Evolutionary conservation across 106 monocot genomes (phyloP), one percentile per base, ranked within the genome.

Genomic region (Apostasia ramifera): DNA sequence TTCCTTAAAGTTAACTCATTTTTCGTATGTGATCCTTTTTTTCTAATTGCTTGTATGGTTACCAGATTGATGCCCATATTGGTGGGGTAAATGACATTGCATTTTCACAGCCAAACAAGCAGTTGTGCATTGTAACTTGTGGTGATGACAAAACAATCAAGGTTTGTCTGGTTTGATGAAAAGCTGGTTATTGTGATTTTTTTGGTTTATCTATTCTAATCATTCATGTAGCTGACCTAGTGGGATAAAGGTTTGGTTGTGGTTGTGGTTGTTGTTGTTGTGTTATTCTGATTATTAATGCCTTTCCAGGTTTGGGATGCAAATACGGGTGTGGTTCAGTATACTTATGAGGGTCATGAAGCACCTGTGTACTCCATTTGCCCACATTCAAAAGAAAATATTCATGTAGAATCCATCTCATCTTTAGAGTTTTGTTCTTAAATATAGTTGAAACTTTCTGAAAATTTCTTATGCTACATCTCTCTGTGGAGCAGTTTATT

Each of bases 41-140:
- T 5, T n/a, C 8, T 14, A 3, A 1, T 10, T 65, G 14, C 0
- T 26, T 26, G 8, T 15, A 38, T 69, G 50, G 10, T 53, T 51
- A 38, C 41, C 70, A 93, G 92, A 89, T 93, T 75, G 88, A 88
- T 74, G 92, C 92, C 73, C 92, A 93, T 81, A 75, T 72, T 79
- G 92, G 92, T 53, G 86, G 83, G 49, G 85, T 93, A 42, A 93
- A 93, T 73, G 92, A 93, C 70, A 69, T 93, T 66, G 86, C 88
- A 7, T 93, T 93, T 66, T 85, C 88, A 51, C 85, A 69, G 59
- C 79, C 88, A 46, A 72, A 79, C 60, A 71, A 72, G 57, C 73
- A 74, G 43, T 12, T 77, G 13, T 81, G 68, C 68, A 69, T 93
- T 40, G 74, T 93, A 44, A 93, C 92, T 5, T 83, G 92, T 66